Conservation (phyloP, 2,329 filamentous ascomycete genomes). For the Colletotrichum somersetense region DNA sequence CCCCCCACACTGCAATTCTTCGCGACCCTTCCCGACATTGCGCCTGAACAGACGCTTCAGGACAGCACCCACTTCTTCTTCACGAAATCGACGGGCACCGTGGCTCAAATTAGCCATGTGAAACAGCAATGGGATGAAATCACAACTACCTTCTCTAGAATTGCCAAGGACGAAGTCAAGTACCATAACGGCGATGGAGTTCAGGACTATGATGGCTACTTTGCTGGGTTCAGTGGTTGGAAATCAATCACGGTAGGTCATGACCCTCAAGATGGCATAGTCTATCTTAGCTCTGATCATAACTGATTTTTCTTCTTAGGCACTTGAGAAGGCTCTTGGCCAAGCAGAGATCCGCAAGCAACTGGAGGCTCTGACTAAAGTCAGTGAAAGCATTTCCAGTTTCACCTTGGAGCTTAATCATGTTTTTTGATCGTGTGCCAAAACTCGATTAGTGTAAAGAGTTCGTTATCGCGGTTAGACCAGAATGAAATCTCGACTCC, state of each 20-base stretch:
- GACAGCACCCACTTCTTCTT: conserved; percentile 23
- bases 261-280: no score
- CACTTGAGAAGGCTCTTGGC: conserved; percentile 10
- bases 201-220: not conserved
- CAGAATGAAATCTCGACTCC: not conserved
- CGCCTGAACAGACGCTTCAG: conserved; percentile 2
- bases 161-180: not conserved
- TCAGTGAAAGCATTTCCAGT: not conserved
- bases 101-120: not conserved
- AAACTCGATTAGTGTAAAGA: no score
- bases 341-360: not conserved
- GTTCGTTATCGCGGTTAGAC: no score
- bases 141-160: not conserved
- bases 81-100: conserved; percentile 13
- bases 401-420: conserved; percentile 23
- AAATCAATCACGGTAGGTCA: conserved; percentile 14
- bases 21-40: not conserved
- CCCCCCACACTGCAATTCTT: conserved; percentile 18
- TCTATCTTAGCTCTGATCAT: no score
- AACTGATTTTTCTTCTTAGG: conserved; percentile 2
- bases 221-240: conserved; percentile 29
- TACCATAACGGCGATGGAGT: conserved; percentile 18
- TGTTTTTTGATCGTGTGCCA: not conserved
- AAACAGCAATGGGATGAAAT: conserved; percentile 11
- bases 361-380: not conserved